Base-by-base conservation (phyloP, 192 early-diverging fungal species). In the Coemansia asiatica region DNA sequence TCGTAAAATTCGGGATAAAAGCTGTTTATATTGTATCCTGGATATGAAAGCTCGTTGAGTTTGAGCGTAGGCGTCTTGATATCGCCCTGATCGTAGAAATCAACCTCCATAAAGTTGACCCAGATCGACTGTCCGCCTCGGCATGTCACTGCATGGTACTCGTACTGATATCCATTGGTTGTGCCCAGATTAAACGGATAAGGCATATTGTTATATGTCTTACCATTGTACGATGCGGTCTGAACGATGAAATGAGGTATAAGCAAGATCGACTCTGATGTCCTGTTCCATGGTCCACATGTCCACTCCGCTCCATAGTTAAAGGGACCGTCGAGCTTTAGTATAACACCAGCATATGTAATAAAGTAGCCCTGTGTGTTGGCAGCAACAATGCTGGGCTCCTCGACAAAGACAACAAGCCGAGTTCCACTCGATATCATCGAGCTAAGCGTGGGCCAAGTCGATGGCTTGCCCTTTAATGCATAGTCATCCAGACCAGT, bases 1-100 rank as follows among this genome's bases (percentile, higher is more conserved):
- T 74, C 72, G 60, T 63, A 80, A 53, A 82, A 82, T 56, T 67
- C 46, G 15, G 79, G 79, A 26, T 76, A 76, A 60, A 73, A 82
- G 56, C 76, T 70, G 9, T 56, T 56, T 15, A 44, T 22, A 27
- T 58, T 36, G 47, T 82, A 69, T 49, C 63, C 68, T 19, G 60
- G 48, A 22, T 73, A 73, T 9, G 74, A 67, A 46, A 82, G 51
- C 16, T 66, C 56, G 31, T 82, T 82, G 49, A 82, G 23, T 40
- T 76, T 76, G 22, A 76, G 64, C 25, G 71, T 72, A 13, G 71
- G 67, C 21, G 73, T 76, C 29, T 61, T 60, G 1, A 74, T 64
- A 33, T 82, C 71, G 61, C 79, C 79, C 64, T 82, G 69, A 56
- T 75, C 74, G 53, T 82, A 82, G 55, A 69, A 82, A n/a, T 82